Evolutionary conservation across 495 filamentous ascomycete species (phyloP).

Genomic region (Penicillium angulare): DNA sequence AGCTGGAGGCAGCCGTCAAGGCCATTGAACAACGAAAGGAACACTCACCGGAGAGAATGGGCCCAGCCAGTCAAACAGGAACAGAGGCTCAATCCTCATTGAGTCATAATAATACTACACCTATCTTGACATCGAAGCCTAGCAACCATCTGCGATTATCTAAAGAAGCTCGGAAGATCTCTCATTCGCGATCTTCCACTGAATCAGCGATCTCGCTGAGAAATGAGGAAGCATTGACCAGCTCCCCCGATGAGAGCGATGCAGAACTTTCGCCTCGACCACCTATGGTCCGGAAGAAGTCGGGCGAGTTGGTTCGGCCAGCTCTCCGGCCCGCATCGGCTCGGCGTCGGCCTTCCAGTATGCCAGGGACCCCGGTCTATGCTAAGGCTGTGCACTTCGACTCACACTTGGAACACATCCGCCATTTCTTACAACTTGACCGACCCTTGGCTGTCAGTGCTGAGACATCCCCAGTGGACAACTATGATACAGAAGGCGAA

Average conservation of each 20-base stretch:
- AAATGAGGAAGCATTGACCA: slow-evolving; percentile 54
- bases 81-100: slow-evolving; percentile 33
- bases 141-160: slow-evolving; percentile 42
- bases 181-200: slow-evolving; percentile 81
- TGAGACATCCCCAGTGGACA: slow-evolving; percentile 88
- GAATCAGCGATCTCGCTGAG: slow-evolving; percentile 61
- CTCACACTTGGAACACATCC: slow-evolving; percentile 86
- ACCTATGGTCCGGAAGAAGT: slow-evolving; percentile 95
- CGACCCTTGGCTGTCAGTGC: slow-evolving; percentile 92
- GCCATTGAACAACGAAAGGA: slow-evolving; percentile 68
- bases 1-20: slow-evolving; percentile 80
- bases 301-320: slow-evolving; percentile 91
- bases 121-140: neutral
- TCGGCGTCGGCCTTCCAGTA: slow-evolving; percentile 81
- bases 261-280: slow-evolving; percentile 58
- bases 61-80: slow-evolving; percentile 32
- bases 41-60: slow-evolving; percentile 57
- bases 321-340: slow-evolving; percentile 73
- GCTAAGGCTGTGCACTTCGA: slow-evolving; percentile 96
- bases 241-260: slow-evolving; percentile 65
- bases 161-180: slow-evolving; percentile 61
- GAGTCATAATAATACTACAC: slow-evolving; percentile 9
- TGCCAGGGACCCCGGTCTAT: slow-evolving; percentile 96
- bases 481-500: slow-evolving; percentile 75
- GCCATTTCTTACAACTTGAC: slow-evolving; percentile 92